A percentile compares a stretch with the other conserved stretches of the same genome.
These are phyloP conservation scores for Elaeis oleifera DNA, from an alignment of 202 grass and related monocot genomes.

Conservation along the genomic window DNA sequence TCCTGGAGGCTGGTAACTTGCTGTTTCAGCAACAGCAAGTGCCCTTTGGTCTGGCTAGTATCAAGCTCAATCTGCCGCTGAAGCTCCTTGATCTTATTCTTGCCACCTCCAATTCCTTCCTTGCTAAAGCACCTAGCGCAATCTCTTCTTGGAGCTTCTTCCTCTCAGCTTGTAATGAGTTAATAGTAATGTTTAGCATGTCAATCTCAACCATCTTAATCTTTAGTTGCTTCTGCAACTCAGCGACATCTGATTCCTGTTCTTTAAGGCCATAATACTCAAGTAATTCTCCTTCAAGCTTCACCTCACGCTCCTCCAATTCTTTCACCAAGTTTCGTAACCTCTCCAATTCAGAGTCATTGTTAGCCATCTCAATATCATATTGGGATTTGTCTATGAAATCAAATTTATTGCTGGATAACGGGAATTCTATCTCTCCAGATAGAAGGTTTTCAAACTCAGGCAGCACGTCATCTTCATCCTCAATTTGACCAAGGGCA, in stretches of 20 bases:
- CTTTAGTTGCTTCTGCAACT: slow-evolving; percentile 89
- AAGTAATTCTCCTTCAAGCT: slow-evolving; percentile 63
- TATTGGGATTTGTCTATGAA: slow-evolving; percentile 47
- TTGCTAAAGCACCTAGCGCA: slow-evolving; percentile 11
- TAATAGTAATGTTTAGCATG: slow-evolving; percentile 68
- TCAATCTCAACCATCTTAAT: slow-evolving; percentile 66
- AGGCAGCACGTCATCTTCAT: slow-evolving; percentile 53
- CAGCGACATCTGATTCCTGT: slow-evolving; percentile 59
- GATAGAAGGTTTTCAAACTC: slow-evolving; percentile 74
- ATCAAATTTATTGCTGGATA: slow-evolving; percentile 59
- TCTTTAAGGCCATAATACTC: slow-evolving; percentile 96
- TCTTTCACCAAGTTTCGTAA: slow-evolving; percentile 48
- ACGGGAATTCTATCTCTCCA: slow-evolving; percentile 61
- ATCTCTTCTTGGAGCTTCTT: slow-evolving; percentile 77
- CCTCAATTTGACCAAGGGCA: slow-evolving; percentile 17
- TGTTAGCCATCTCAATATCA: slow-evolving; percentile 42
- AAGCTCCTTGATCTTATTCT: slow-evolving; percentile 79
- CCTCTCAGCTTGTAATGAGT: slow-evolving; percentile 56
- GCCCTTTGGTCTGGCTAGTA: slow-evolving; percentile 63
- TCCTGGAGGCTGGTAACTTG: slow-evolving; percentile 62
- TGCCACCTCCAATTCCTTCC: slow-evolving; percentile 49
- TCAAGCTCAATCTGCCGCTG: slow-evolving; percentile 77
- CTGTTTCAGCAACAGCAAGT: slow-evolving; percentile 75
- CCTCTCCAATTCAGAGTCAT: slow-evolving; percentile 44
- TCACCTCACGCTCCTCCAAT: slow-evolving; percentile 81